Evolutionary conservation across 768 basidiomycete species (phyloP).

Genomic region (Mycena albidolilacea): DNA sequence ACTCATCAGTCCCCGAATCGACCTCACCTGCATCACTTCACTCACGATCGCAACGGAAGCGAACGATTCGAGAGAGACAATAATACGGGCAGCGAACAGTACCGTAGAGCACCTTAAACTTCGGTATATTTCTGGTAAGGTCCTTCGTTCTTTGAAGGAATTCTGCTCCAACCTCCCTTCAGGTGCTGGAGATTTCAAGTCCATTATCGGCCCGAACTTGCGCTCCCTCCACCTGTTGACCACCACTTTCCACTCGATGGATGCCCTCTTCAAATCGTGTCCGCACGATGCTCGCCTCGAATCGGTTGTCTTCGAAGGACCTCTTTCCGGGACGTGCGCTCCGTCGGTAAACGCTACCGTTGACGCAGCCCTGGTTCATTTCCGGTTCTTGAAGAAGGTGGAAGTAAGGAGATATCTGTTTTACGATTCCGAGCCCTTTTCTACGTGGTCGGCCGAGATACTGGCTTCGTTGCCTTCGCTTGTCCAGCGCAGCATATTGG

Average conservation of each 20-base stretch:
- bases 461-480: too few relatives aligned
- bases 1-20: neutral
- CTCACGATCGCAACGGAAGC: conserved; percentile 2
- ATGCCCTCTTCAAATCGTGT: neutral
- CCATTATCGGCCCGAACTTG: too few relatives aligned
- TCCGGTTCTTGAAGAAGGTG: neutral
- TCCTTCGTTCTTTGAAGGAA: too few relatives aligned
- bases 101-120: too few relatives aligned
- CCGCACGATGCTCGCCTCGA: neutral
- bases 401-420: too few relatives aligned
- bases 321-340: neutral
- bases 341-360: neutral
- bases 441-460: too few relatives aligned
- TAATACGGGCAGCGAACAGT: neutral
- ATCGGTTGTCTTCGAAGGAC: conserved; percentile 1
- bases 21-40: neutral
- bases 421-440: too few relatives aligned
- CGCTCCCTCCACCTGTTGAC: neutral
- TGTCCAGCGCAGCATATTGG: too few relatives aligned
- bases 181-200: neutral
- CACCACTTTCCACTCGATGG: conserved; percentile 6
- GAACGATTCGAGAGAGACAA: neutral
- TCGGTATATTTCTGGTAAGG: neutral
- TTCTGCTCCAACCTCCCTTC: too few relatives aligned
- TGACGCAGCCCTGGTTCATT: neutral